Evolutionary conservation across 345 rosid species (phyloP).

Genomic region (Bruguiera gymnorhiza): DNA sequence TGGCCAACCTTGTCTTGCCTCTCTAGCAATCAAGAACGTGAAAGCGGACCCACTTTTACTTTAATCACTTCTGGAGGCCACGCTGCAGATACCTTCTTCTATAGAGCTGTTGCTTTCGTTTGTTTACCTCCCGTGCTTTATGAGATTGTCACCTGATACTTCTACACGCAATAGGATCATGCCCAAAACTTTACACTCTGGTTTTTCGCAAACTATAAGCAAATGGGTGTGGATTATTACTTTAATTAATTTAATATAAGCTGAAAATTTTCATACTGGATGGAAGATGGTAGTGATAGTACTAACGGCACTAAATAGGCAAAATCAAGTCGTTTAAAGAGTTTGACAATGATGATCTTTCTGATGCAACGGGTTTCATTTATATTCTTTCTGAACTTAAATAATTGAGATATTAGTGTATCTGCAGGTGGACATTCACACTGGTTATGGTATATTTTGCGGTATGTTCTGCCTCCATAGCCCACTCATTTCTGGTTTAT

Average conservation of each 20-base stretch:
- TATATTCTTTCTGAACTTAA: not conserved
- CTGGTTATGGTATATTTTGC: conserved; percentile 77
- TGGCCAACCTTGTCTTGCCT: conserved; percentile 15
- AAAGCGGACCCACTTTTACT: conserved; percentile 20
- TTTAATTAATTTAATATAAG: no score
- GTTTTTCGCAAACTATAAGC: not conserved
- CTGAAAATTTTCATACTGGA: no score
- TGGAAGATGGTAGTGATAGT: no score
- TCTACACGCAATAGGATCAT: conserved; percentile 38
- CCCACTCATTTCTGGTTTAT: no score
- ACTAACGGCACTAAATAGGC: no score
- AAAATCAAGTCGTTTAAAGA: no score
- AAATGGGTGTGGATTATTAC: no score
- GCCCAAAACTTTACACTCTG: not conserved
- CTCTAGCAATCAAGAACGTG: conserved; percentile 11
- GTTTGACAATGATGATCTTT: no score
- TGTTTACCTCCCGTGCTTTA: conserved; percentile 22
- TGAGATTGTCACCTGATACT: conserved; percentile 28
- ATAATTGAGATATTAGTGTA: conserved; percentile 1
- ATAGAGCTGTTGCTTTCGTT: conserved; percentile 33
- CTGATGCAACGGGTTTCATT: no score
- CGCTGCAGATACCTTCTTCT: conserved; percentile 35
- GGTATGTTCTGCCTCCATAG: conserved; percentile 44
- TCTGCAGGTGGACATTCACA: conserved; percentile 85
- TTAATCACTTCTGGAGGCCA: conserved; percentile 28